Evolutionary conservation across 2,329 filamentous ascomycete genomes (phyloP).

Genomic region (Lasiodiplodia gonubiensis): DNA sequence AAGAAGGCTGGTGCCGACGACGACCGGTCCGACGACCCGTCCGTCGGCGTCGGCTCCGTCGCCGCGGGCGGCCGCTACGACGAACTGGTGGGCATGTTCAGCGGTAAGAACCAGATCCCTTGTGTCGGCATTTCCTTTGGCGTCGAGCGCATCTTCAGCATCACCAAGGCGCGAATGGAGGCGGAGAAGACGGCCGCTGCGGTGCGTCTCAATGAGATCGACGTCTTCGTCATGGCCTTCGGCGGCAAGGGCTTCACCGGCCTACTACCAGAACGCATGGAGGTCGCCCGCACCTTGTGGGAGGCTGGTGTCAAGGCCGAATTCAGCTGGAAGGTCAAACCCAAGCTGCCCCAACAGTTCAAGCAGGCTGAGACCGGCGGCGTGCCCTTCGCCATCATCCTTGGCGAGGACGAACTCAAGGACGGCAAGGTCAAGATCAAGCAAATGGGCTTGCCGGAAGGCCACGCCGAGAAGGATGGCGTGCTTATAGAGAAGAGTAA

Average conservation of each 20-base stretch:
- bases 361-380: constrained; percentile 82
- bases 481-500: constrained; percentile 70
- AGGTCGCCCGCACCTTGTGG: constrained; percentile 78
- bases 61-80: constrained; percentile 92
- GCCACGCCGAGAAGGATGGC: constrained; percentile 89
- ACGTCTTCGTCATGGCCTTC: constrained; percentile 95
- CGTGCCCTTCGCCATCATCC: constrained; percentile 84
- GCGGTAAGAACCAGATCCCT: constrained; percentile 82
- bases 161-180: constrained; percentile 78
- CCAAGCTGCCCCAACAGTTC: constrained; percentile 87
- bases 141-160: constrained; percentile 92
- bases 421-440: constrained; percentile 87
- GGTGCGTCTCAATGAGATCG: constrained; percentile 74
- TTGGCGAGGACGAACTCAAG: constrained; percentile 88
- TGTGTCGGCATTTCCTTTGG: constrained; percentile 92
- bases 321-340: constrained; percentile 88
- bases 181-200: constrained; percentile 62
- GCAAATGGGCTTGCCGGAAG: constrained; percentile 78
- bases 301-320: constrained; percentile 90
- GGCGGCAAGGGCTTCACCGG: constrained; percentile 85
- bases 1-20: constrained; percentile 59
- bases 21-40: constrained; percentile 79
- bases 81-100: constrained; percentile 93
- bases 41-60: constrained; percentile 82
- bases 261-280: constrained; percentile 82